phyloP scores from a whole-genome alignment of 2,329 filamentous ascomycete species.

The Graphium sp. region DNA sequence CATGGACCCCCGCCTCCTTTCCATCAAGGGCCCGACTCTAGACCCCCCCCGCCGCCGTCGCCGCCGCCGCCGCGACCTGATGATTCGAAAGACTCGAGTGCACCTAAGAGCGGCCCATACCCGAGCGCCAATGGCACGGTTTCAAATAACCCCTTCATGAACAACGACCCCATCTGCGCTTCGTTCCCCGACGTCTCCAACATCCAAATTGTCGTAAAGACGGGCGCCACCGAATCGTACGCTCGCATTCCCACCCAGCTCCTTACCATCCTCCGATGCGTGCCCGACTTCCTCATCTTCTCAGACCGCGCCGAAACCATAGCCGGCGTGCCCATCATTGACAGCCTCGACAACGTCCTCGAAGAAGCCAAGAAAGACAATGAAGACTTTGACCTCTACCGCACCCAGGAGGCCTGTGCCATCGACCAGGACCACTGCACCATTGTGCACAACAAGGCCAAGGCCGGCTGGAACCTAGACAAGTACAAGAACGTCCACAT shows the following conservation, averaged over 20 bases:
- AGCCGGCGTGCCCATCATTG: conserved; percentile 23
- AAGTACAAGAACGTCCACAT: conserved; percentile 48
- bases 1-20: conserved; percentile 1
- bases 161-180: conserved; percentile 15
- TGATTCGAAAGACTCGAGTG: too few species aligned
- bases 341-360: conserved; percentile 27
- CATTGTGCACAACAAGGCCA: conserved; percentile 10
- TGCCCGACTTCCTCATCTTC: conserved; percentile 36
- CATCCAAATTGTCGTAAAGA: conserved; percentile 37
- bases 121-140: not conserved
- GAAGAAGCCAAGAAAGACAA: conserved; percentile 23
- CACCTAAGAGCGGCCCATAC: too few species aligned
- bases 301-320: conserved; percentile 35
- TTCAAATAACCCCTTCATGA: conserved; percentile 1
- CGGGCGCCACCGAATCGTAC: conserved; percentile 35
- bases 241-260: conserved; percentile 35
- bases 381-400: conserved; percentile 32
- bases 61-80: not conserved
- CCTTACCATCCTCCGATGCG: conserved; percentile 31
- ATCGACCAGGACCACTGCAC: conserved; percentile 26
- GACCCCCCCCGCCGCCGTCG: conserved; percentile 1
- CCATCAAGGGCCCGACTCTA: not conserved
- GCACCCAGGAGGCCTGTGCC: conserved; percentile 24
- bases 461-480: conserved; percentile 35
- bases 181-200: conserved; percentile 25